Conservation (phyloP, 345 rosid species). For the Diplotaxis tenuifolia region DNA sequence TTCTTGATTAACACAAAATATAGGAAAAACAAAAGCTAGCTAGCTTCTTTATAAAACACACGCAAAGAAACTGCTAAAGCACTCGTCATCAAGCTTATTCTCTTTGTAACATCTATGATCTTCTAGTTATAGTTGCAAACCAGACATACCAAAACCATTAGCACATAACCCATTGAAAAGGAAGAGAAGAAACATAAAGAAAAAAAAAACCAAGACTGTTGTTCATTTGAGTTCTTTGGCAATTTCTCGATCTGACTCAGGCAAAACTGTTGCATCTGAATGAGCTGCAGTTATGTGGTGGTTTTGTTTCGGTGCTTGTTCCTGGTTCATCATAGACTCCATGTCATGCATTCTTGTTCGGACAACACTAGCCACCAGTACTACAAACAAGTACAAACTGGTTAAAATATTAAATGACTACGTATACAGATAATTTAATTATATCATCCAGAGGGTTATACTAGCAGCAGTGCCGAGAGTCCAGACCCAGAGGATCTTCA, state of each 20-base stretch:
- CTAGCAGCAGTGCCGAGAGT: conserved; percentile 82
- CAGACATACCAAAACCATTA: conserved; percentile 5
- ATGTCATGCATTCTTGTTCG: conserved; percentile 67
- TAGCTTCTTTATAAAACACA: neutral
- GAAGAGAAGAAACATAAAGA: neutral
- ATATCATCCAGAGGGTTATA: conserved; percentile 7
- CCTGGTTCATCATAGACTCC: conserved; percentile 50
- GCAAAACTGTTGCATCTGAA: conserved; percentile 32
- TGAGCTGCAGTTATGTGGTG: conserved; percentile 11
- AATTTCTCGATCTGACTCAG: conserved; percentile 40
- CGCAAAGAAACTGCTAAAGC: neutral
- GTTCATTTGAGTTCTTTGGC: conserved; percentile 33
- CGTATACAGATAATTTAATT: neutral
- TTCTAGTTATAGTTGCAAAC: neutral
- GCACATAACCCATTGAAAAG: neutral
- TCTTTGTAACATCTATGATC: neutral
- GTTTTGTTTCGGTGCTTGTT: conserved; percentile 31
- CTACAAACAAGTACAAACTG: conserved; percentile 35
- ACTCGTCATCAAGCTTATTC: neutral
- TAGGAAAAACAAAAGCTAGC: neutral
- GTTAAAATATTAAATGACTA: neutral
- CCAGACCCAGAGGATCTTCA: conserved; percentile 86
- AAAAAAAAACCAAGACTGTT: conserved; percentile 5
- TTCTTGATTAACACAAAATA: neutral
- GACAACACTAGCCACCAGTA: conserved; percentile 65